Conservation (phyloP, 1,139 yeast species). For the Wickerhamiella infanticola region DNA sequence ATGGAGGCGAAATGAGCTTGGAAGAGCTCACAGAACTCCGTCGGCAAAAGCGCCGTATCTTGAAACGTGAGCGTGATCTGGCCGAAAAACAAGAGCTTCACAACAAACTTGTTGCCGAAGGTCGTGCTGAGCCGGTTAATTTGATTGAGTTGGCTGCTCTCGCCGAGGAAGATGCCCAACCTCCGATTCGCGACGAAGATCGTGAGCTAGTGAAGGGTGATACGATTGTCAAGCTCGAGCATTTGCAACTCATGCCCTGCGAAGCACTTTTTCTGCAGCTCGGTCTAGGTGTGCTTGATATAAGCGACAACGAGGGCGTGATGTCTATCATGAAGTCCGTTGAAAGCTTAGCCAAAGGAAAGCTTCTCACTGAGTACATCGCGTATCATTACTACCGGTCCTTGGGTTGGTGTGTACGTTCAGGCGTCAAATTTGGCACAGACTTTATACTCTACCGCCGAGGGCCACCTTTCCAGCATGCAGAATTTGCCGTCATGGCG, state of each 20-base stretch:
- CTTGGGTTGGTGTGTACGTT: slow-evolving; percentile 86
- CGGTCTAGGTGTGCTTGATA: slow-evolving; percentile 33
- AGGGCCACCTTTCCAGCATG: slow-evolving; percentile 94
- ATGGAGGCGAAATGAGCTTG: slow-evolving; percentile 30
- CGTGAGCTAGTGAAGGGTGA: slow-evolving; percentile 22
- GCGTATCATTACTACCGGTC: slow-evolving; percentile 81
- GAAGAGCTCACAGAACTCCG: slow-evolving; percentile 70
- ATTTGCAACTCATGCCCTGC: slow-evolving; percentile 54
- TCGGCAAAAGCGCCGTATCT: slow-evolving; percentile 54
- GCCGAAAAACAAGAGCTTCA: slow-evolving; percentile 23
- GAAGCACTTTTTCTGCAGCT: slow-evolving; percentile 57
- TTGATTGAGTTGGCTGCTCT: neutral
- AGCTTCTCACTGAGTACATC: slow-evolving; percentile 34
- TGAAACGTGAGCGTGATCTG: slow-evolving; percentile 41
- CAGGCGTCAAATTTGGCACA: slow-evolving; percentile 84
- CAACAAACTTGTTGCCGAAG: slow-evolving; percentile 7
- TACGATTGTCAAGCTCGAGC: slow-evolving; percentile 37
- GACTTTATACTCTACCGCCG: slow-evolving; percentile 66
- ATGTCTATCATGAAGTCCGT: neutral
- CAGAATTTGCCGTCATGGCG: slow-evolving; percentile 57
- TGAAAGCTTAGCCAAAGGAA: neutral
- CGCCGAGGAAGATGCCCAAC: neutral
- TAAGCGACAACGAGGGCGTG: slow-evolving; percentile 11
- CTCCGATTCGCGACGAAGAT: slow-evolving; percentile 11
- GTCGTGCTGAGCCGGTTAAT: neutral